Conservation (phyloP, 805 yeast genomes). For the Henningerozyma blattae region DNA sequence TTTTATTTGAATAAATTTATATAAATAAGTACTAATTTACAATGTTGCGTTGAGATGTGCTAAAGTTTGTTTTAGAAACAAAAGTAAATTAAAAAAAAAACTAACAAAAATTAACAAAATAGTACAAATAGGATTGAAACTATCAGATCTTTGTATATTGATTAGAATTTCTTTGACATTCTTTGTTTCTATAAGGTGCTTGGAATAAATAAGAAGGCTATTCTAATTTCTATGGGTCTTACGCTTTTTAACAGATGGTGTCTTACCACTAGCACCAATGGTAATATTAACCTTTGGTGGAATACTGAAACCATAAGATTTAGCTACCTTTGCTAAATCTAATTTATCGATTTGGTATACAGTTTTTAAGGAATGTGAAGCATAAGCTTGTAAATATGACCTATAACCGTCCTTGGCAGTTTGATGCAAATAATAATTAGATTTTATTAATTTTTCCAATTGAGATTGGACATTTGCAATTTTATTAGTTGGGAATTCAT, state of each 20-base stretch:
- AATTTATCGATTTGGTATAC: slow-evolving; percentile 94
- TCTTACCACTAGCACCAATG: slow-evolving; percentile 83
- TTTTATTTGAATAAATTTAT: too few species aligned
- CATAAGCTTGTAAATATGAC: slow-evolving; percentile 92
- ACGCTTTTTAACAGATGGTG: slow-evolving; percentile 24
- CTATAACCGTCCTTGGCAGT: slow-evolving; percentile 96
- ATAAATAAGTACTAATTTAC: too few species aligned
- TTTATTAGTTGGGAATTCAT: slow-evolving; percentile 87
- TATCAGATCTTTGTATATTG: neutral
- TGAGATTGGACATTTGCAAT: slow-evolving; percentile 95
- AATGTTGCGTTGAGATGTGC: too few species aligned
- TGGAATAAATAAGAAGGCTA: neutral
- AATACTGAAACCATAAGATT: slow-evolving; percentile 84
- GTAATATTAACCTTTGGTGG: slow-evolving; percentile 97
- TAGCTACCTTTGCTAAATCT: slow-evolving; percentile 89
- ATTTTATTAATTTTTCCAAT: slow-evolving; percentile 77
- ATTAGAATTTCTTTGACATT: too few species aligned
- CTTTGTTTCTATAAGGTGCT: too few species aligned
- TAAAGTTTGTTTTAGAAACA: too few species aligned
- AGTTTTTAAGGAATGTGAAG: slow-evolving; percentile 90
- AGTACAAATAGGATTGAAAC: neutral
- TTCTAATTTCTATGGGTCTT: slow-evolving; percentile 5
- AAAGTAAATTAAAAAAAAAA: too few species aligned
- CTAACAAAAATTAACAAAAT: too few species aligned
- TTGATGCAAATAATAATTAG: slow-evolving; percentile 89